These are phyloP conservation scores for Citrus trifoliata DNA, from an alignment of 345 rosid species.

Conservation along the genomic window DNA sequence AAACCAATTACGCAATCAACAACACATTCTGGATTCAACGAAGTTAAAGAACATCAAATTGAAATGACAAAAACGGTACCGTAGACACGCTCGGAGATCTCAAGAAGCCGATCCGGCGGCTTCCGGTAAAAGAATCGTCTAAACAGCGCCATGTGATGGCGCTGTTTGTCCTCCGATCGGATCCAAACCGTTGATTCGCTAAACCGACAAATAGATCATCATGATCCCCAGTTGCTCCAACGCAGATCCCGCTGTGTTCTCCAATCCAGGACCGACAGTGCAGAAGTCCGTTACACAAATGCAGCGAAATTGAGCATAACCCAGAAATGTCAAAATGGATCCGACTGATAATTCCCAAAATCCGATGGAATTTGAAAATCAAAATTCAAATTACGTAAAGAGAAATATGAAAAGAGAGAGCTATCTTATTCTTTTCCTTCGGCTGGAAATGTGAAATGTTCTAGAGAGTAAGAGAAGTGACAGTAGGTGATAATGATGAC, in stretches of 20 bases:
- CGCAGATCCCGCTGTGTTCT: constrained; percentile 38
- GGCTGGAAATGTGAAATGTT: not conserved
- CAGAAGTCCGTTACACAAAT: not conserved
- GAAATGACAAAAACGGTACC: constrained; percentile 37
- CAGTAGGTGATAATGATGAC: constrained; percentile 22
- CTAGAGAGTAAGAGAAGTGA: constrained; percentile 24
- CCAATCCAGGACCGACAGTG: constrained; percentile 16
- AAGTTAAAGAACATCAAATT: not conserved
- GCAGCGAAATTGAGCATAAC: not conserved
- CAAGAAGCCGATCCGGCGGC: constrained; percentile 99
- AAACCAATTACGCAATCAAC: not conserved
- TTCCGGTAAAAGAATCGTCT: constrained; percentile 97
- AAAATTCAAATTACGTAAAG: not conserved
- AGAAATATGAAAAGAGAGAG: not conserved
- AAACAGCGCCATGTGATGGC: constrained; percentile 99
- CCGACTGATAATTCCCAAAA: not conserved
- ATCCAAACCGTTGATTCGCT: constrained; percentile 68
- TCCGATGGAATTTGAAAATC: not conserved
- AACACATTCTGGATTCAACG: not conserved
- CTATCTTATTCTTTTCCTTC: not conserved
- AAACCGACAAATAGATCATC: constrained; percentile 33
- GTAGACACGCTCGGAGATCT: constrained; percentile 97
- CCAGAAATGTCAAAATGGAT: not conserved
- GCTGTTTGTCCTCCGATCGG: constrained; percentile 87
- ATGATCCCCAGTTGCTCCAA: constrained; percentile 18